These are phyloP conservation scores for Aspergillus aculeatus DNA, from an alignment of 2,329 filamentous ascomycete genomes.

Conservation along the genomic window DNA sequence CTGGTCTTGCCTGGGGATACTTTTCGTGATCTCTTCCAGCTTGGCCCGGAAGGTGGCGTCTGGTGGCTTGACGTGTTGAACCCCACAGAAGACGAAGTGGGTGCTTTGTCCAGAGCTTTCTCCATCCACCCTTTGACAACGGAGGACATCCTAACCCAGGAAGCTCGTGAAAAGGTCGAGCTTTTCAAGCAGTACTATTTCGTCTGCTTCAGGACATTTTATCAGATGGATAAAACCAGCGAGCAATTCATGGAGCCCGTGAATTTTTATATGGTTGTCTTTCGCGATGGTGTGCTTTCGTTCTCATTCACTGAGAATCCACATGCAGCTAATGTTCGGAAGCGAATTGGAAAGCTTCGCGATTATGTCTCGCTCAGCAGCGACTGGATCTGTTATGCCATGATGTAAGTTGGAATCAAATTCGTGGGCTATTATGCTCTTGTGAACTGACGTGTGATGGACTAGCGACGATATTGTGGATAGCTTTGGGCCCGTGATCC, in stretches of 20 bases:
- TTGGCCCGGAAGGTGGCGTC: conserved; percentile 71
- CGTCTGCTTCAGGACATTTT: conserved; percentile 93
- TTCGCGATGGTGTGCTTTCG: conserved; percentile 89
- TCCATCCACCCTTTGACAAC: conserved; percentile 92
- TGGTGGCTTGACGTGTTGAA: conserved; percentile 98
- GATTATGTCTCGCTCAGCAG: conserved; percentile 93
- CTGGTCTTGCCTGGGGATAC: conserved; percentile 86
- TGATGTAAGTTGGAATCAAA: conserved; percentile 67
- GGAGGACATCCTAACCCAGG: conserved; percentile 93
- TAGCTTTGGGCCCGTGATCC: conserved; percentile 86
- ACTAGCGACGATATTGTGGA: conserved; percentile 91
- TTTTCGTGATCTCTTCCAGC: conserved; percentile 81
- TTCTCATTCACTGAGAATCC: conserved; percentile 89
- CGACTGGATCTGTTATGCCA: conserved; percentile 98
- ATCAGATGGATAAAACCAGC: conserved; percentile 72
- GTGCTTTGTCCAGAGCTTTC: conserved; percentile 87
- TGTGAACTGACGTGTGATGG: background rate
- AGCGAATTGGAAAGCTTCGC: conserved; percentile 86
- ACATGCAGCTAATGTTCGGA: conserved; percentile 84
- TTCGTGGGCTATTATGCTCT: conserved; percentile 12
- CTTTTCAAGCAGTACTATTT: conserved; percentile 98
- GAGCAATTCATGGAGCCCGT: conserved; percentile 88
- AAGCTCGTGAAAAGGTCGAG: conserved; percentile 97
- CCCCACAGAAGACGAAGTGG: conserved; percentile 83
- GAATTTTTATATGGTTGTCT: conserved; percentile 96